Evolutionary conservation across 345 rosid genomes (phyloP), one percentile per base, ranked within the genome.

Genomic region (Iberis pinnata): DNA sequence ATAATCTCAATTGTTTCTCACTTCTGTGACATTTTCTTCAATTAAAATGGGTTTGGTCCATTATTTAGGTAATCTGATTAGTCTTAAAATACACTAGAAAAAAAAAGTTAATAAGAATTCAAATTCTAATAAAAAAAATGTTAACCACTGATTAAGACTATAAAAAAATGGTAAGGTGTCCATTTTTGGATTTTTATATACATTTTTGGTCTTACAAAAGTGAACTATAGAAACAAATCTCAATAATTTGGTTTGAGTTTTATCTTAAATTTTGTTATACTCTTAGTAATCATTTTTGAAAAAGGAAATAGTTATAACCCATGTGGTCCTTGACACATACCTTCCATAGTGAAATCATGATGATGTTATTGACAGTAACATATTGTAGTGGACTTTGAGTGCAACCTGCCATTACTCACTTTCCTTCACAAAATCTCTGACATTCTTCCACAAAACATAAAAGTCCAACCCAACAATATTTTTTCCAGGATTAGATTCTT

Each of bases 401-500:
- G 70, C 64, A 65, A 58, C 64, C 59, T 65, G 47, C 64, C 59
- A 65, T 36, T 53, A 65, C 70, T 53, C 53, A 57, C 70, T 65
- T 57, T 43, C 24, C 47, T 1, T 24, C 32, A 17, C 51, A 41
- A 22, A 53, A 37, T 3, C 9, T 58, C 70, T 58, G 64, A 65
- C 64, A 65, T 50, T 58, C 35, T 65, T 65, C 70, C 64, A 58
- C 64, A 43, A 35, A 25, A 26, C 53, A 43, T 35, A 58, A 27
- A 58, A 50, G 16, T 50, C 59, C 64, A 65, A 58, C 49, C 8
- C 29, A 47, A 44, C 22, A 29, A 7, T 31, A 39, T 56, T 63
- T 55, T 35, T 64, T 56, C n/a, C n/a, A n/a, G 39, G 50, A 64
- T 24, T n/a, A n/a, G n/a, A n/a, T n/a, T n/a, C n/a, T n/a, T n/a